phyloP scores from a whole-genome alignment of 768 basidiomycete genomes.

The Amanita rubescens region DNA sequence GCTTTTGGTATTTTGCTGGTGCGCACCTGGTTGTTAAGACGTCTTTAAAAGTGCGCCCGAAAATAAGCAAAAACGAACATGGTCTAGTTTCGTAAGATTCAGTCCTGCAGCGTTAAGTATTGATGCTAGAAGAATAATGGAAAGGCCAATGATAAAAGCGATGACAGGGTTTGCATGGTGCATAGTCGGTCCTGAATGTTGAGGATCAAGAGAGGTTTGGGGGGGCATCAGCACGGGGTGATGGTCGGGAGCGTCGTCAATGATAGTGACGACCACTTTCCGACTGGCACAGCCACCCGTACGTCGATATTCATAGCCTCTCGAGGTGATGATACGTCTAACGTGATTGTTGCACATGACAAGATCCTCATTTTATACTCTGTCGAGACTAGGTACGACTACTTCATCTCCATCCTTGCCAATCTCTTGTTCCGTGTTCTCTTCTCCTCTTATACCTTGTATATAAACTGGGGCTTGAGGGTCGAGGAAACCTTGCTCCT shows the following conservation, averaged over 20 bases:
- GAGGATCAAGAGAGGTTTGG: not conserved
- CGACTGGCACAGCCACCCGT: not conserved
- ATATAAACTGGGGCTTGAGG: constrained; percentile 57
- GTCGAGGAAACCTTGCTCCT: constrained; percentile 62
- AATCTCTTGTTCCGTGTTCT: not conserved
- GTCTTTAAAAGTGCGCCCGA: not conserved
- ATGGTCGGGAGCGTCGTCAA: not conserved
- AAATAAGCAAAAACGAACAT: constrained; percentile 40
- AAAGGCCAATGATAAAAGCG: constrained; percentile 76
- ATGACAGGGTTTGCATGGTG: constrained; percentile 44
- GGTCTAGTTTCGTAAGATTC: constrained; percentile 91
- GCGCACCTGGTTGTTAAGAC: constrained; percentile 40
- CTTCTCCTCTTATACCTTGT: constrained; percentile 8
- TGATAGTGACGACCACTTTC: too few species aligned
- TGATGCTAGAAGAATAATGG: constrained; percentile 78
- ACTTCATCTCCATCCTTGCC: not conserved
- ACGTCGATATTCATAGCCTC: too few species aligned
- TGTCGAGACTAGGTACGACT: not conserved
- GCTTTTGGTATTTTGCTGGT: constrained; percentile 72
- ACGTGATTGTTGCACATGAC: not conserved
- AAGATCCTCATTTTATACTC: not conserved
- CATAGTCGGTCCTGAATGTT: not conserved
- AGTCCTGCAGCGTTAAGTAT: constrained; percentile 90
- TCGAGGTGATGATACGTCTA: too few species aligned
- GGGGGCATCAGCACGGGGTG: not conserved